Conservation (phyloP, 2,329 filamentous ascomycete species). For the Rhinocladiella similis region DNA sequence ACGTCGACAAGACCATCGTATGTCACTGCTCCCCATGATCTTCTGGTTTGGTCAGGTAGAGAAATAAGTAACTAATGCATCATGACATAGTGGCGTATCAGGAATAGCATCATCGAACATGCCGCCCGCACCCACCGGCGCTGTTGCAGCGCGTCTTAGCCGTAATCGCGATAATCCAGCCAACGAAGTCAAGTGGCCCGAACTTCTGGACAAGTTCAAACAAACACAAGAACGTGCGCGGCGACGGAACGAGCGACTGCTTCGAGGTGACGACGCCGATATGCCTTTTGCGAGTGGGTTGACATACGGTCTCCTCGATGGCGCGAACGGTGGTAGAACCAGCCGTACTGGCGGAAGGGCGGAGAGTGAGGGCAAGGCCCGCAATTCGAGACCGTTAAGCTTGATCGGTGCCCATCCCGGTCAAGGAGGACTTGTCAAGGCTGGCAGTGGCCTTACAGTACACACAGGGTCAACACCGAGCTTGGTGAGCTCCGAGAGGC, state of each 20-base stretch:
- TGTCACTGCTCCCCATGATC: neutral
- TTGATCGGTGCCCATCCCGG: conserved; percentile 6
- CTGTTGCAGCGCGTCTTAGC: conserved; percentile 16
- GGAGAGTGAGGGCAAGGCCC: conserved; percentile 7
- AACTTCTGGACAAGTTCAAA: conserved; percentile 92
- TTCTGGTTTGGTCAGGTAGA: neutral
- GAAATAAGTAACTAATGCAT: neutral
- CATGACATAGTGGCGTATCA: conserved; percentile 15
- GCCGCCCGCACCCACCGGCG: conserved; percentile 2
- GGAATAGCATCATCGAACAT: conserved; percentile 18
- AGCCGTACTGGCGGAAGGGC: conserved; percentile 20
- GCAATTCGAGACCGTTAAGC: conserved; percentile 12
- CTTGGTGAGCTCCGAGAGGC: conserved; percentile 7
- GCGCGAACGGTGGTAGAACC: conserved; percentile 9
- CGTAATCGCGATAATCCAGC: conserved; percentile 18
- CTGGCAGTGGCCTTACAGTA: conserved; percentile 14
- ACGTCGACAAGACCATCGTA: conserved; percentile 27
- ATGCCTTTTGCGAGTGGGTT: neutral
- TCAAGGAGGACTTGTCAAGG: conserved; percentile 1
- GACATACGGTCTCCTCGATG: conserved; percentile 3
- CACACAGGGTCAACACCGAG: conserved; percentile 3
- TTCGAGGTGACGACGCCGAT: conserved; percentile 24
- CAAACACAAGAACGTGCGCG: conserved; percentile 84
- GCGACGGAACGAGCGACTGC: conserved; percentile 25
- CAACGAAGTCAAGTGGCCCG: conserved; percentile 78